Evolutionary conservation across 2,329 filamentous ascomycete species (phyloP), one percentile per base, ranked within the genome.

Genomic region (Claviceps africana): DNA sequence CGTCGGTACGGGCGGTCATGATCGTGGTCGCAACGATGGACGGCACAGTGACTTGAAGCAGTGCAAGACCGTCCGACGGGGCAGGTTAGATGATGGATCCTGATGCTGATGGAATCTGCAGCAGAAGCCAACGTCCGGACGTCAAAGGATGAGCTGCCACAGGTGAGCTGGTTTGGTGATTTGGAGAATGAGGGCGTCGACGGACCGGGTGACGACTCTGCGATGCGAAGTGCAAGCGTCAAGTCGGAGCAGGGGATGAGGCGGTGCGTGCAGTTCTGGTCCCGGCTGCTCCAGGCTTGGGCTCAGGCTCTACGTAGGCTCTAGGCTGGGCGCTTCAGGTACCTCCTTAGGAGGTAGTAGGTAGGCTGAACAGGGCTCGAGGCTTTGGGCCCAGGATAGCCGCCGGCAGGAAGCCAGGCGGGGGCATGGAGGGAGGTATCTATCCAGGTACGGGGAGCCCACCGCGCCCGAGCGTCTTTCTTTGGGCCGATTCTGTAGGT

Each of bases 1-100:
- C 61, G 57, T 69, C 67, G 54, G 64, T 61, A 59, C 67, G 67
- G 61, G 58, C 62, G 57, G 56, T 59, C 59, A 60, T 61, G 51
- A 39, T 53, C 31, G 48, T 48, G 35, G 46, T 48, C 43, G 52
- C 49, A 40, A n/a, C 22, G 43, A 52, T 39, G 49, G 52, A 46
- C 30, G 43, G 45, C 25, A 30, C 48, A 6, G 43, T 30, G 22
- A 35, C 30, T 42, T 40, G 11, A 43, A 40, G 45, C 40, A 45
- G 42, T 35, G 49, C 49, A 37, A 45, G 44, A 25, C 39, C 47
- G 49, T 40, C 40, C 39, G 45, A 45, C 13, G 39, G n/a, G 22
- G 46, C 39, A 7, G 47, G 48, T 15, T 42, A 10, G 8, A 13
- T 7, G 28, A 40, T 31, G 11, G 40, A 51, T 25, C 25, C 25